These are phyloP conservation scores for Cladosporium sp. DNA, from an alignment of 2,329 filamentous ascomycete species.

Conservation along the genomic window DNA sequence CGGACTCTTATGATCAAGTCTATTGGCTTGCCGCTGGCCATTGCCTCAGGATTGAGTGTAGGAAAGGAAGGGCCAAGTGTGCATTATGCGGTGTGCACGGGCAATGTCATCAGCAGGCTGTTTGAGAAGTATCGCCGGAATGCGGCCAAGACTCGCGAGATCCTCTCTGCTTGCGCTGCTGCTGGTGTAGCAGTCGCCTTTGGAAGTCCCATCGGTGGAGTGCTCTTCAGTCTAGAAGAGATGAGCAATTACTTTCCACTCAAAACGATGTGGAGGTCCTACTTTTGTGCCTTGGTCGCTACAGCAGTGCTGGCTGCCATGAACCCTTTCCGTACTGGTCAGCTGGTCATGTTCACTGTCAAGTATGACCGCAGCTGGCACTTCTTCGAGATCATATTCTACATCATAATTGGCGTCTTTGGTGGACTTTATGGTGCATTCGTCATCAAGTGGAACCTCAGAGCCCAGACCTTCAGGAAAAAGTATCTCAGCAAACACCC, in stretches of 20 bases:
- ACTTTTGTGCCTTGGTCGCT: constrained; percentile 94
- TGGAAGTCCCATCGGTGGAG: constrained; percentile 93
- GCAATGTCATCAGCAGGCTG: constrained; percentile 90
- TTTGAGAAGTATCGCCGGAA: constrained; percentile 92
- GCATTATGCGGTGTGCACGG: constrained; percentile 97
- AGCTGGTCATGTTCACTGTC: constrained; percentile 99
- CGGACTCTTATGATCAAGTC: constrained; percentile 95
- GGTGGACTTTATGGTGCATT: constrained; percentile 94
- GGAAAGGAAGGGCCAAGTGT: constrained; percentile 98
- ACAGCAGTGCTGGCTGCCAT: constrained; percentile 90
- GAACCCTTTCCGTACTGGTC: constrained; percentile 96
- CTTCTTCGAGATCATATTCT: constrained; percentile 94
- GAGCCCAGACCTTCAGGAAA: constrained; percentile 88
- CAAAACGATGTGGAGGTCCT: constrained; percentile 97
- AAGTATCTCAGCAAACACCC: constrained; percentile 84
- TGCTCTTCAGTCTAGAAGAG: constrained; percentile 95
- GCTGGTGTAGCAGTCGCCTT: constrained; percentile 96
- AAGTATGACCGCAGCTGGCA: constrained; percentile 96
- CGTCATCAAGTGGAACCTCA: constrained; percentile 96
- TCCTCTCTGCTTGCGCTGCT: constrained; percentile 89
- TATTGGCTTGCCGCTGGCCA: constrained; percentile 83
- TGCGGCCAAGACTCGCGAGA: constrained; percentile 91
- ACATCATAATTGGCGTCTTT: constrained; percentile 86
- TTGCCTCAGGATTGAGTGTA: constrained; percentile 89
- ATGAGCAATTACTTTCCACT: constrained; percentile 96